Evolutionary conservation across 2,329 filamentous ascomycete species (phyloP).

Genomic region (Zarea fungicola): DNA sequence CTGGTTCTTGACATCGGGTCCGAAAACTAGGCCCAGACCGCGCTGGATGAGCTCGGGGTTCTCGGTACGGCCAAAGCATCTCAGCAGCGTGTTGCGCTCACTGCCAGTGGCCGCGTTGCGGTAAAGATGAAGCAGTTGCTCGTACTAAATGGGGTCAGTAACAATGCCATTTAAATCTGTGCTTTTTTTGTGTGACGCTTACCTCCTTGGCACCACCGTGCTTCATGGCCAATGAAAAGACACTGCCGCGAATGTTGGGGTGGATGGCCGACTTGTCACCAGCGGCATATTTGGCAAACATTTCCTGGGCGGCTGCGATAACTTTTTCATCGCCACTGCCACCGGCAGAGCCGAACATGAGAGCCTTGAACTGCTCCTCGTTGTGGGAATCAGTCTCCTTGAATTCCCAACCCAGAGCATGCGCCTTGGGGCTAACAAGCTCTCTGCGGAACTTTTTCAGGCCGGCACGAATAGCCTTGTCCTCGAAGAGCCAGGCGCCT

Average conservation of each 20-base stretch:
- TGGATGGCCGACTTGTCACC: conserved; percentile 81
- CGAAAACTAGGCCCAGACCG: conserved; percentile 69
- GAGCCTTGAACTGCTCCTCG: conserved; percentile 87
- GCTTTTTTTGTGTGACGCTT: conserved; percentile 41
- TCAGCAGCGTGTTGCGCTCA: conserved; percentile 87
- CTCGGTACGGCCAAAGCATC: conserved; percentile 72
- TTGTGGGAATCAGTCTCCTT: conserved; percentile 80
- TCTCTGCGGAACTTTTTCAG: conserved; percentile 79
- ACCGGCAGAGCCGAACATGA: conserved; percentile 82
- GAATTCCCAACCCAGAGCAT: conserved; percentile 85
- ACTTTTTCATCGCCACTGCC: conserved; percentile 73
- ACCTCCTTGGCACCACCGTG: conserved; percentile 70
- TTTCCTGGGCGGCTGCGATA: conserved; percentile 75
- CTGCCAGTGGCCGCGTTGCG: conserved; percentile 62
- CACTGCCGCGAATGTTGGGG: conserved; percentile 82
- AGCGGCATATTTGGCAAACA: conserved; percentile 78
- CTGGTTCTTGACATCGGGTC: conserved; percentile 84
- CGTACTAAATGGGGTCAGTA: conserved; percentile 50
- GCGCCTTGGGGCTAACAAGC: conserved; percentile 72
- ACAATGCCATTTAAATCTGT: background rate
- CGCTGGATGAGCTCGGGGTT: conserved; percentile 75
- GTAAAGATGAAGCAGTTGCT: conserved; percentile 71
- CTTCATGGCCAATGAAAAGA: conserved; percentile 79
- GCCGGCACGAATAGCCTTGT: conserved; percentile 64
- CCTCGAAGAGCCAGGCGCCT: conserved; percentile 75